These are phyloP conservation scores for Centrapalus pauciflorus DNA, from an alignment of 129 eudicot species.

Conservation along the genomic window DNA sequence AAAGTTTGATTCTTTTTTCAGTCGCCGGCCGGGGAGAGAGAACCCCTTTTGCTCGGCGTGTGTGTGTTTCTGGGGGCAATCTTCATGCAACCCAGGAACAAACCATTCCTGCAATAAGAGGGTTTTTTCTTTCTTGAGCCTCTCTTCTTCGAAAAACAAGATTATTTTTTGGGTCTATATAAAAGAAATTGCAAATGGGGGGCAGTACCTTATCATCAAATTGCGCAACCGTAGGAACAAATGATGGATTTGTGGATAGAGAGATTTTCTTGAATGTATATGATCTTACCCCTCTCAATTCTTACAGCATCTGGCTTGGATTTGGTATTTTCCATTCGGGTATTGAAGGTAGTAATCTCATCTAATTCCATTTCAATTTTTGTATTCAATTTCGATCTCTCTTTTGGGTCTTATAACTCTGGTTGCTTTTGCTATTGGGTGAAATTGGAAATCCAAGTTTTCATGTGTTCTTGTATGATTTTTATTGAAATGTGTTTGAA, in stretches of 20 bases:
- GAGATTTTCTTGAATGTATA: slow-evolving; percentile 53
- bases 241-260: slow-evolving; percentile 21
- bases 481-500: not conserved
- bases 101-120: slow-evolving; percentile 31
- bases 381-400: not conserved
- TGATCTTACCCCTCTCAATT: slow-evolving; percentile 57
- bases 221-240: slow-evolving; percentile 15
- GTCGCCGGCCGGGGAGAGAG: slow-evolving; percentile 31
- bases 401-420: not conserved
- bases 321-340: slow-evolving; percentile 69
- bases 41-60: slow-evolving; percentile 28
- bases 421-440: not conserved
- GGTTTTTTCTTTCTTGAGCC: slow-evolving; percentile 20
- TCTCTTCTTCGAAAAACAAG: not conserved
- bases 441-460: not conserved
- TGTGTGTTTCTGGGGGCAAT: slow-evolving; percentile 33
- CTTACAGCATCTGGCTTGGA: slow-evolving; percentile 53
- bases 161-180: not conserved
- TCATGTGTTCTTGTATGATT: not conserved
- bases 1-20: slow-evolving; percentile 2
- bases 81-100: slow-evolving; percentile 26
- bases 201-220: slow-evolving; percentile 15
- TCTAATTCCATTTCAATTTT: not conserved
- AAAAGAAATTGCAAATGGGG: slow-evolving; percentile 29
- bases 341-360: slow-evolving; percentile 41